Conservation (phyloP, 2,329 filamentous ascomycete species). For the Exophiala dermatitidis region DNA sequence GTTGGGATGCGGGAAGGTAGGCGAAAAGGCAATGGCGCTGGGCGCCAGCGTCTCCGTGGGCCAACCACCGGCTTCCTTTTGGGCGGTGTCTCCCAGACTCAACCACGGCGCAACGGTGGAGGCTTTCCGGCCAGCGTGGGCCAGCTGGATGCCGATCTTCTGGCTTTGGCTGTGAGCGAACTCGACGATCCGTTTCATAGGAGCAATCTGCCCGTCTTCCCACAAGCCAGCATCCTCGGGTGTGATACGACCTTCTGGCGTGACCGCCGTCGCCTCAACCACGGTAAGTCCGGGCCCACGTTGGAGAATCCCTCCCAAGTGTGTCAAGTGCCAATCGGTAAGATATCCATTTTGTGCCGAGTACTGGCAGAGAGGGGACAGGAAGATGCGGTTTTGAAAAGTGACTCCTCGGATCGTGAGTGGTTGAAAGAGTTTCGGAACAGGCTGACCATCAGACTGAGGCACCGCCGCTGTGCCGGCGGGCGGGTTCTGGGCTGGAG, state of each 20-base stretch:
- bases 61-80: slow-evolving; percentile 49
- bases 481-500: slow-evolving; percentile 42
- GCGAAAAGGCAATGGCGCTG: slow-evolving; percentile 55
- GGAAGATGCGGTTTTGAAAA: slow-evolving; percentile 60
- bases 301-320: slow-evolving; percentile 69
- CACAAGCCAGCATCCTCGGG: slow-evolving; percentile 74
- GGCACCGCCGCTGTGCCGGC: slow-evolving; percentile 40
- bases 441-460: slow-evolving; percentile 43
- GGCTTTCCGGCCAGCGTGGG: slow-evolving; percentile 66
- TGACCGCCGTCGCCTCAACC: slow-evolving; percentile 71
- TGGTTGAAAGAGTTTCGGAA: slow-evolving; percentile 45
- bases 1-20: slow-evolving; percentile 54
- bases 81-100: slow-evolving; percentile 48
- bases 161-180: slow-evolving; percentile 51
- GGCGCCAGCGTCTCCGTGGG: slow-evolving; percentile 51
- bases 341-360: slow-evolving; percentile 62
- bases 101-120: slow-evolving; percentile 59
- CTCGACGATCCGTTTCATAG: slow-evolving; percentile 29
- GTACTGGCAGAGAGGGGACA: slow-evolving; percentile 62
- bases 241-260: slow-evolving; percentile 71
- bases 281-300: slow-evolving; percentile 68
- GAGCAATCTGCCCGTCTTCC: slow-evolving; percentile 71
- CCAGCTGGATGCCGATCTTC: slow-evolving; percentile 68
- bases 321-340: slow-evolving; percentile 74
- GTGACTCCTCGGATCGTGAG: slow-evolving; percentile 43